These are phyloP conservation scores for Pseudogymnoascus sp. DNA, from an alignment of 2,329 filamentous ascomycete species.

Conservation along the genomic window DNA sequence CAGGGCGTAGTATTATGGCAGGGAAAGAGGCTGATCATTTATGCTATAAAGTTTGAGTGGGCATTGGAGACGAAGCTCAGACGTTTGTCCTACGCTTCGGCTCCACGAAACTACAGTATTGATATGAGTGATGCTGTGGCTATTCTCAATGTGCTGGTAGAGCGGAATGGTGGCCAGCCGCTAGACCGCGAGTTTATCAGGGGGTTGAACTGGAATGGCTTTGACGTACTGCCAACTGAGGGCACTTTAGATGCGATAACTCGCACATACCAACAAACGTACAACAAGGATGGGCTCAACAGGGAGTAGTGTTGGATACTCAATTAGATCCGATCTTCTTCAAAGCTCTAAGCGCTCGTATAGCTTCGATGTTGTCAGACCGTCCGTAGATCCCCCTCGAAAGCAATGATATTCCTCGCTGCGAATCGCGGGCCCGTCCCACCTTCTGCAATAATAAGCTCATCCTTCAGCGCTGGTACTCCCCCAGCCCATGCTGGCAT, in stretches of 20 bases:
- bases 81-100: neutral
- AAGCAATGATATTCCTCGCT: neutral
- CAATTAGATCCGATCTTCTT: too few relatives aligned
- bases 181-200: neutral
- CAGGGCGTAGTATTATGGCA: constrained; percentile 13
- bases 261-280: neutral
- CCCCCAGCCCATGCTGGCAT: neutral
- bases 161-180: neutral
- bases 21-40: neutral
- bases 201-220: constrained; percentile 1
- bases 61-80: neutral
- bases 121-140: neutral
- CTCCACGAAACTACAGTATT: neutral
- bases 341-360: too few relatives aligned
- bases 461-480: neutral
- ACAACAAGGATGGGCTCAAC: neutral
- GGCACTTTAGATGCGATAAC: neutral
- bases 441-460: neutral
- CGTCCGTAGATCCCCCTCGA: constrained; percentile 1
- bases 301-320: too few relatives aligned
- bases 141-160: neutral
- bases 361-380: neutral
- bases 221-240: neutral
- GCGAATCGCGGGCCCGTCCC: neutral
- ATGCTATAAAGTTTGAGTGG: neutral